These are phyloP conservation scores for Salix caprea DNA, from an alignment of 345 rosid species.

Conservation along the genomic window DNA sequence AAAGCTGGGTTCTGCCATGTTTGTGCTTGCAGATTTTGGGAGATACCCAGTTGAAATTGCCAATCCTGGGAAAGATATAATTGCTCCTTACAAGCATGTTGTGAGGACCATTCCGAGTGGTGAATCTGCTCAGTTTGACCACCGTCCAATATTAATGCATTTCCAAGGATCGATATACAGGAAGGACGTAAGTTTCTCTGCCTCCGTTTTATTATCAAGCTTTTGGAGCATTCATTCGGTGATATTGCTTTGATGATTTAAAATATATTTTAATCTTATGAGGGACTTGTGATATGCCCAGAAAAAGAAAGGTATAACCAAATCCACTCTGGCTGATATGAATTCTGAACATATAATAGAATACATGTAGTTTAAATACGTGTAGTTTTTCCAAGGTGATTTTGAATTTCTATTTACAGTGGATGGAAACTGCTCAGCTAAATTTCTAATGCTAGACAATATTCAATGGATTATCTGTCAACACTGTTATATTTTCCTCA, in stretches of 20 bases:
- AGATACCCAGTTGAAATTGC: slow-evolving; percentile 69
- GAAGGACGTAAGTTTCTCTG: slow-evolving; percentile 67
- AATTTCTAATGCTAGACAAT: not conserved
- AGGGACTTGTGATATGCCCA: not conserved
- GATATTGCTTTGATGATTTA: not conserved
- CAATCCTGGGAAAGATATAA: slow-evolving; percentile 66
- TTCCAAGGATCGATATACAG: slow-evolving; percentile 91
- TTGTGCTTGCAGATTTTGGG: slow-evolving; percentile 92
- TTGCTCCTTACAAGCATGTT: slow-evolving; percentile 85
- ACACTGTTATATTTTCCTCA: not conserved
- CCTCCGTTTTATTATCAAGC: not conserved
- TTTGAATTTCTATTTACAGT: not conserved
- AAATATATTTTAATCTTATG: not conserved
- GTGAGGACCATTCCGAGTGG: slow-evolving; percentile 46
- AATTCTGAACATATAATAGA: not conserved
- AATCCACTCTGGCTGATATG: not conserved
- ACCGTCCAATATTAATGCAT: slow-evolving; percentile 62
- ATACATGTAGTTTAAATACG: not conserved
- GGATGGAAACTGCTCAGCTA: not conserved
- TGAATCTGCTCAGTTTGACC: slow-evolving; percentile 57
- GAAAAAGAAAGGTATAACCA: not conserved
- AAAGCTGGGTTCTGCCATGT: slow-evolving; percentile 70
- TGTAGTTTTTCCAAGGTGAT: not conserved
- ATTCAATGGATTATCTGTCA: not conserved
- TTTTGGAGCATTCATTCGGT: not conserved